Evolutionary conservation across 2,329 filamentous ascomycete species (phyloP).

Genomic region (Kalaharituber pfeilii): DNA sequence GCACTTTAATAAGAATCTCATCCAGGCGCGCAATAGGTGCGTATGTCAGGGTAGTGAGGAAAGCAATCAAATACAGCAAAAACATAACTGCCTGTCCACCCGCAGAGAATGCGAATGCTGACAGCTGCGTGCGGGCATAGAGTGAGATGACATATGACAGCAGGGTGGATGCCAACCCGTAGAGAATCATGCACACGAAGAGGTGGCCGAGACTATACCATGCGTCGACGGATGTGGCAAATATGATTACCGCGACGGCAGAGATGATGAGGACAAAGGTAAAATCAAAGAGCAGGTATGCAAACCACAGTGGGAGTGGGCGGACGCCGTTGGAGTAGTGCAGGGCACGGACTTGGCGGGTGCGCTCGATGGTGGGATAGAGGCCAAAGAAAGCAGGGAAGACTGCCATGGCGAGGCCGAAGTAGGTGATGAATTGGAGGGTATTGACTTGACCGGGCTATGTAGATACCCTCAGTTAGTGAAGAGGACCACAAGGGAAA

Average conservation of each 20-base stretch:
- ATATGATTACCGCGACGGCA: conserved; percentile 40
- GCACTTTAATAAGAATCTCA: conserved; percentile 45
- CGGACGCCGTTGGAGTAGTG: conserved; percentile 86
- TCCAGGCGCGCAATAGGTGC: conserved; percentile 53
- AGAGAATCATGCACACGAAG: conserved; percentile 64
- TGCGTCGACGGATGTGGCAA: conserved; percentile 48
- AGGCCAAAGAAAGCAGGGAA: conserved; percentile 77
- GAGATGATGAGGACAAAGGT: conserved; percentile 41
- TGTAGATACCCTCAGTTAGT: background rate
- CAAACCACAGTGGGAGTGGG: conserved; percentile 65
- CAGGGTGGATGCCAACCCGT: conserved; percentile 59
- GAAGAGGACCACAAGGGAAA: conserved; percentile 24
- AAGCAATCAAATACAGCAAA: conserved; percentile 53
- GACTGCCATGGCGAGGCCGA: conserved; percentile 57
- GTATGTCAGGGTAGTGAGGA: conserved; percentile 57
- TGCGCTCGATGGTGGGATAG: conserved; percentile 71
- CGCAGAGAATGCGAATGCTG: conserved; percentile 68
- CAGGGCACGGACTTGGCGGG: conserved; percentile 61
- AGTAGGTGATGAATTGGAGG: conserved; percentile 45
- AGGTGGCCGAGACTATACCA: conserved; percentile 72
- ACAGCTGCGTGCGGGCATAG: conserved; percentile 52
- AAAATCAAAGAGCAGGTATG: conserved; percentile 69
- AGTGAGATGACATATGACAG: conserved; percentile 69
- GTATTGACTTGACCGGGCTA: conserved; percentile 6
- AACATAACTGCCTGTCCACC: conserved; percentile 58